Evolutionary conservation across 352 stramenopile species (phyloP).

Genomic region (Phytopythium oedochilum): DNA sequence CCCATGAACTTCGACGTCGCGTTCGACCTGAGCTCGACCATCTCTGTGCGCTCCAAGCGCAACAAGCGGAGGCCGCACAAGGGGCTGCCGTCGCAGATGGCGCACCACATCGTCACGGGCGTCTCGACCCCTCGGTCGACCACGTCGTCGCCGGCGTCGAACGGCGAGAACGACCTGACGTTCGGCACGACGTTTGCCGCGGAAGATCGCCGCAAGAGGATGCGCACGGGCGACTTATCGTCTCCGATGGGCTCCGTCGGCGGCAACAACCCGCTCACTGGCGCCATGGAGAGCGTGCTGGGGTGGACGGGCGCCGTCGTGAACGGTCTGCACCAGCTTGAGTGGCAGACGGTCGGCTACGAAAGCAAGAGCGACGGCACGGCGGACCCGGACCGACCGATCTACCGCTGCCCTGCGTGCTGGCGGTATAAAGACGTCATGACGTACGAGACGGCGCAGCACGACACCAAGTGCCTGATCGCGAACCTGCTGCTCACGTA

Average conservation of each 20-base stretch:
- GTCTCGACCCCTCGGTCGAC: constrained; percentile 59
- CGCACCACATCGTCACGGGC: constrained; percentile 71
- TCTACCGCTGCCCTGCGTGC: constrained; percentile 79
- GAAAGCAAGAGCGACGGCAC: constrained; percentile 70
- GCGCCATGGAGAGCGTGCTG: constrained; percentile 71
- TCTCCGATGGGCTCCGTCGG: constrained; percentile 13
- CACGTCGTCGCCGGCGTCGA: constrained; percentile 65
- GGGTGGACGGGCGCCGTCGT: constrained; percentile 71
- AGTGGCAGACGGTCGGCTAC: constrained; percentile 80
- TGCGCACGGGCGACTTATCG: constrained; percentile 27
- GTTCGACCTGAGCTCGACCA: constrained; percentile 86
- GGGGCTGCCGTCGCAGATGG: constrained; percentile 41
- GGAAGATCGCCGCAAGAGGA: constrained; percentile 67
- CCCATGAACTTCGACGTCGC: constrained; percentile 89
- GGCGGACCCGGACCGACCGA: constrained; percentile 63
- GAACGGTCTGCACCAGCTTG: constrained; percentile 68
- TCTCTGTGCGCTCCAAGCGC: constrained; percentile 93
- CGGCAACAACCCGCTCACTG: constrained; percentile 38
- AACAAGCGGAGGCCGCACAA: constrained; percentile 86
- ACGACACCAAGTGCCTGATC: constrained; percentile 83
- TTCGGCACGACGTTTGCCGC: constrained; percentile 47
- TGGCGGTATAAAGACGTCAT: constrained; percentile 85
- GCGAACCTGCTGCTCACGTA: constrained; percentile 80
- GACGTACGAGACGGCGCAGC: constrained; percentile 77
- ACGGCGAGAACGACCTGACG: constrained; percentile 56